Percentiles rank a stretch among this genome's conserved stretches.
Conservation (phyloP, 106 monocot genomes). For the Narthecium ossifragum region DNA sequence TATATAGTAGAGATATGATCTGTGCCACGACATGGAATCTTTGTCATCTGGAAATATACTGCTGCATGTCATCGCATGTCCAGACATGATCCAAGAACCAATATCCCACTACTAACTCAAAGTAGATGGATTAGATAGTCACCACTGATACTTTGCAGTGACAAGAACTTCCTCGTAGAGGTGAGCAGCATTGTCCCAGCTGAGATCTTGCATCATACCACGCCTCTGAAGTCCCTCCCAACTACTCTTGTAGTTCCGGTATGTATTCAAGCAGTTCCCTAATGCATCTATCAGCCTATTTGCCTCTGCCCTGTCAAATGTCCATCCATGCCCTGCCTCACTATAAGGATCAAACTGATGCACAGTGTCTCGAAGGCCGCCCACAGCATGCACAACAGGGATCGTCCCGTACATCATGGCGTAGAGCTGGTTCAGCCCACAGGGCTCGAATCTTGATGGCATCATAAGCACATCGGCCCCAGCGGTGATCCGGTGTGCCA, state of each 20-base stretch:
- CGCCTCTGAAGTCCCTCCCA: constrained; percentile 81
- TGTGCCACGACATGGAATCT: too few species aligned
- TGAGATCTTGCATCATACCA: constrained; percentile 83
- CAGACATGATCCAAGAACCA: too few species aligned
- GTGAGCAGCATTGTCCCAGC: constrained; percentile 80
- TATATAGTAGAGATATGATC: too few species aligned
- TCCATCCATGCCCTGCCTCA: constrained; percentile 67
- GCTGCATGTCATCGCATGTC: too few species aligned
- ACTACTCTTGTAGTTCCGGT: constrained; percentile 70
- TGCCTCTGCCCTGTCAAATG: constrained; percentile 65
- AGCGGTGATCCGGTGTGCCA: constrained; percentile 83
- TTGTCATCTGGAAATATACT: too few species aligned
- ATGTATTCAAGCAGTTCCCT: constrained; percentile 64
- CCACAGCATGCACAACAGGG: constrained; percentile 89
- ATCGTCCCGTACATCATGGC: constrained; percentile 85
- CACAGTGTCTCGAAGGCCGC: constrained; percentile 80
- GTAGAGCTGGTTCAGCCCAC: constrained; percentile 92
- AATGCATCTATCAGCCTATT: constrained; percentile 50
- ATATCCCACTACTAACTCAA: too few species aligned
- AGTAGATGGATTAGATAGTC: too few species aligned
- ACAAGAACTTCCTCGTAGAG: constrained; percentile 81
- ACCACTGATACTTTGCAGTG: constrained; percentile 96
- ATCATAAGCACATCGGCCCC: constrained; percentile 75
- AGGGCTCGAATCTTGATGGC: constrained; percentile 94
- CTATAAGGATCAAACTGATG: constrained; percentile 59